Evolutionary conservation across 257 asterid genomes (phyloP), one percentile per base, ranked within the genome.

Genomic region (Fraxinus anomala): DNA sequence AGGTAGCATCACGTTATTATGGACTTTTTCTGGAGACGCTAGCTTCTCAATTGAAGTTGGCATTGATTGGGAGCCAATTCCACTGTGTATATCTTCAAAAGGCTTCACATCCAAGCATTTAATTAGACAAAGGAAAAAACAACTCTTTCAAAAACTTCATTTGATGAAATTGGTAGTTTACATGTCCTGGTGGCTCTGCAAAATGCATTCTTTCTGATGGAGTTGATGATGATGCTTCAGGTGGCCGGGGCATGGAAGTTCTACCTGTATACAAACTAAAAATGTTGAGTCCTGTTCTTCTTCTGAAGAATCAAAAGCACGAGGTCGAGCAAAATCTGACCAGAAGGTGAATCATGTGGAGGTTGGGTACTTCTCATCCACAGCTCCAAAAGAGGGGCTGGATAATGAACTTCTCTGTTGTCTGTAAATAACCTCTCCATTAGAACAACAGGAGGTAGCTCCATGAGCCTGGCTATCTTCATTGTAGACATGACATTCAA

Each of bases 321-420:
- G 42, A 51, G 68, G 34, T 36, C 42, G 81, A 73, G 79, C 56
- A 80, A 82, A 75, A 73, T 54, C 94, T 78, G 40, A 95, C 99
- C 98, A 79, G 94, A 90, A 74, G 96, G 93, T 72, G 97, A 92
- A 85, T 88, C 93, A 26, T 82, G 92, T 61, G 89, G 89, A 79
- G 91, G 89, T 74, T 87, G 96, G 70, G 86, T 89, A 79, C 84
- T 86, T 80, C 83, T 85, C 76, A 76, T 75, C 96, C 96, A 93
- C 59, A 82, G 54, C 78, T 91, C 90, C 82, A 93, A 31, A 78
- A 93, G 93, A 40, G 92, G 87, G 28, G 83, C 73, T 33, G 99
- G 97, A 81, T 86, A 92, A 82, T 95, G 82, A 63, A 92, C 83
- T 74, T 84, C 85, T 77, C 80, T 73, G 67, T 73, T 83, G 67